Base-by-base conservation (phyloP, 2,329 filamentous ascomycete genomes). In the Myriosclerotinia scirpicola region DNA sequence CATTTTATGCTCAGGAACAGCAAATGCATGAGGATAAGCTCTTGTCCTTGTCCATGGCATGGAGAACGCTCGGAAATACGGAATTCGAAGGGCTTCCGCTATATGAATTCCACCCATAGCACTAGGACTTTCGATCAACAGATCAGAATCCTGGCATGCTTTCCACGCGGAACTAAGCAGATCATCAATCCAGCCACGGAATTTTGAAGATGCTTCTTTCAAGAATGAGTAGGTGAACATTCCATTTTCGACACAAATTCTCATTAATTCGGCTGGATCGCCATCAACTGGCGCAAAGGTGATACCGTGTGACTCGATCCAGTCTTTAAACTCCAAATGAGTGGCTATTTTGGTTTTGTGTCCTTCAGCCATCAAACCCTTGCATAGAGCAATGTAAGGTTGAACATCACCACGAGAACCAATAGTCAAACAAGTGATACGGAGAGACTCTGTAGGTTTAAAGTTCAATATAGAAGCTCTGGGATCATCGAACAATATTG, bases 41-140 rank as follows among this genome's bases (percentile, higher is more conserved):
- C 95, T 85, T 20, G 95, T 99, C 59, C 93, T 88, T 0, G 95
- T 97, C 95, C 95, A 99, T 0, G 95, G 95, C 95, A 99, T 99
- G 22, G 93, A 96, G 76, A 99, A 99, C 0, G 93, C 94, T 66
- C 95, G 88, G 81, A 98, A 98, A 78, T 99, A 99, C 0, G 95
- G 95, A 54, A 99, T 96, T 17, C 87, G 84, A 2, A 99, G 83
- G 34, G 93, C 92, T 79, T 99, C 95, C 1, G 95, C 95, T 71
- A 99, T 96, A 77, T 99, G 95, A 64, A 99, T 97, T 36, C 95
- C 95, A 0, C 90, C 93, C 95, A 99, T 99, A 17, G 95, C 93
- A 67, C 92, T 96, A 0, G 95, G 95, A 56, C 92, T 96, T 77
- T 99, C 95, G 68, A 99, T 97, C 50, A 99, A 82, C 42, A 99